Evolutionary conservation across 2,329 filamentous ascomycete genomes (phyloP), one percentile per base, ranked within the genome.

Genomic region (Aspergillus persii): DNA sequence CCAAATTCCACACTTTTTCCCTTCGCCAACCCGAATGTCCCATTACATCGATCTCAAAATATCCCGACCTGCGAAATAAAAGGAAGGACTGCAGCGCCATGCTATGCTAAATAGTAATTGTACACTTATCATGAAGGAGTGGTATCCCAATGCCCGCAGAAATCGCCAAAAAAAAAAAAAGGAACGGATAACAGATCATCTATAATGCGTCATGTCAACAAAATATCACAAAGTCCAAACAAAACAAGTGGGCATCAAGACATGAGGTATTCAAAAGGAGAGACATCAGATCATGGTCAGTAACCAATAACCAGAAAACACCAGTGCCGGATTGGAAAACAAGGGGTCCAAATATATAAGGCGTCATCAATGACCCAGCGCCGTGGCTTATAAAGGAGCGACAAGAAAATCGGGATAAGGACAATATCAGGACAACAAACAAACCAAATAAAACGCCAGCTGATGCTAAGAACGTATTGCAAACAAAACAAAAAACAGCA

Each of bases 31-130:
- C 57, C 57, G 58, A 51, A 53, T 54, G 41, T 49, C 52, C 53
- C 58, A 59, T 57, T 63, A 58, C 50, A 59, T 63, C 56, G 39
- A 55, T 58, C 62, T 57, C 66, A 62, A 62, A 60, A 57, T 53
- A 61, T 62, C 63, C 63, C 64, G 66, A 67, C 70, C 71, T 70
- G 71, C 71, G 63, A 71, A 68, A 54, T 71, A 61, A 66, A 72
- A 73, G 71, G 72, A 74, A 72, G 66, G 72, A 74, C 69, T 68
- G 72, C 71, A 72, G 66, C 67, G 70, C 71, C 68, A 66, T 69
- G 68, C 69, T 70, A 74, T 74, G 71, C 71, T 63, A 69, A 15
- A 41, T 23, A 63, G 60, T 74, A 68, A 58, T 72, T 66, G 61
- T 74, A 74, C 72, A 74, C 61, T 63, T 68, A 66, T 69, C 68